These are phyloP conservation scores for Leishmania arabica DNA, from an alignment of 208 protist species.

Conservation along the genomic window DNA sequence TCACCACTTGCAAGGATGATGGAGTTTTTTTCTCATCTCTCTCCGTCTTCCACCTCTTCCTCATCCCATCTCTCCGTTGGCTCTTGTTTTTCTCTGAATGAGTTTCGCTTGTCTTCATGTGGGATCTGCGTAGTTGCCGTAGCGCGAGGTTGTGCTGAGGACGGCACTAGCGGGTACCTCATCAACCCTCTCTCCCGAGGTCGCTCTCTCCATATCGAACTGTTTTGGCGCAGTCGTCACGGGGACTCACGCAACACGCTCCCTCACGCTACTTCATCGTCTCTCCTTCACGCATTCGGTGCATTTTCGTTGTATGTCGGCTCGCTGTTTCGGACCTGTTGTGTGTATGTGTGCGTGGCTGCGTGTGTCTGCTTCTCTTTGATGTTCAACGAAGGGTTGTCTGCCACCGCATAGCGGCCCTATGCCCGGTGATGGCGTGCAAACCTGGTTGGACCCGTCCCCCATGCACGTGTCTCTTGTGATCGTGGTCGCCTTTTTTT, in stretches of 20 bases:
- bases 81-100: background rate
- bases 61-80: background rate
- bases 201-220: background rate
- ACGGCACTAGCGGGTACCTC: background rate
- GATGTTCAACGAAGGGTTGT: background rate
- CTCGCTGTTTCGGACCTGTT: background rate
- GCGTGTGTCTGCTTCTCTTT: background rate
- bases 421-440: background rate
- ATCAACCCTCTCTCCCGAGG: background rate
- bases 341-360: background rate
- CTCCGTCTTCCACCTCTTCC: too few relatives aligned
- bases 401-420: background rate
- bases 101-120: background rate
- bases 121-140: background rate
- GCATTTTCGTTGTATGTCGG: background rate
- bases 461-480: background rate
- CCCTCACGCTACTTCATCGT: background rate
- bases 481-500: background rate
- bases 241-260: background rate
- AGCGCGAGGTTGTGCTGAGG: background rate
- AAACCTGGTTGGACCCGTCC: too few relatives aligned
- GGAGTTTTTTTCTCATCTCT: background rate
- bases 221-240: background rate
- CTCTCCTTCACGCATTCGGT: background rate
- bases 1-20: background rate